These are phyloP conservation scores for Boletus reticuloceps DNA, from an alignment of 768 basidiomycete genomes.

Conservation along the genomic window DNA sequence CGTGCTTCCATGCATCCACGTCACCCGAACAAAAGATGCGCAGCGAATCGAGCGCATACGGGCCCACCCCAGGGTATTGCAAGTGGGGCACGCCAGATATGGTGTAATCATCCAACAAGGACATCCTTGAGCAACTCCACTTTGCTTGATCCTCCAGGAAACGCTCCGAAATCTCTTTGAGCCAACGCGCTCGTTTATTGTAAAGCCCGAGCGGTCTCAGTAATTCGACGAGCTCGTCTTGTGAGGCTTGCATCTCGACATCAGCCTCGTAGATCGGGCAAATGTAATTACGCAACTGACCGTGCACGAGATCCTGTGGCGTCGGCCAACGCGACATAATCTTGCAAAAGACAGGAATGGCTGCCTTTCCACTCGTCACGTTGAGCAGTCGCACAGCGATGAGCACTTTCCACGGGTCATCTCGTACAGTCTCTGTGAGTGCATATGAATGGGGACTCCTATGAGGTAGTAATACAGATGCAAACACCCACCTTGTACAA, in stretches of 20 bases:
- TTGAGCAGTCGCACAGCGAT: slow-evolving; percentile 68
- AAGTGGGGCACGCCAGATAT: slow-evolving; percentile 36
- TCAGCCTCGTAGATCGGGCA: background rate
- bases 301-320: slow-evolving; percentile 50
- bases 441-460: background rate
- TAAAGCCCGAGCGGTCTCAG: slow-evolving; percentile 60
- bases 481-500: slow-evolving; percentile 27
- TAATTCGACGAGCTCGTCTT: slow-evolving; percentile 41
- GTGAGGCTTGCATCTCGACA: slow-evolving; percentile 34
- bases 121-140: slow-evolving; percentile 23
- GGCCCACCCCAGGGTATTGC: slow-evolving; percentile 62
- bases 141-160: slow-evolving; percentile 43
- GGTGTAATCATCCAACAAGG: background rate
- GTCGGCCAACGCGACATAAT: slow-evolving; percentile 59
- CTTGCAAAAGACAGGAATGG: slow-evolving; percentile 63
- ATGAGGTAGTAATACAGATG: background rate
- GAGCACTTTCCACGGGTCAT: slow-evolving; percentile 68
- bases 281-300: slow-evolving; percentile 31
- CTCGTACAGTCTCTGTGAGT: slow-evolving; percentile 44
- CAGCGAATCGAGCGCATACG: slow-evolving; percentile 75
- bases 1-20: slow-evolving; percentile 55
- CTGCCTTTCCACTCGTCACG: slow-evolving; percentile 60
- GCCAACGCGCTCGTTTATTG: slow-evolving; percentile 51
- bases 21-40: slow-evolving; percentile 56
- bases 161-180: slow-evolving; percentile 50